A percentile compares a stretch with the other conserved stretches of the same genome.
Evolutionary conservation across 495 filamentous ascomycete genomes (phyloP).

Genomic region (Baudoinia panamericana): DNA sequence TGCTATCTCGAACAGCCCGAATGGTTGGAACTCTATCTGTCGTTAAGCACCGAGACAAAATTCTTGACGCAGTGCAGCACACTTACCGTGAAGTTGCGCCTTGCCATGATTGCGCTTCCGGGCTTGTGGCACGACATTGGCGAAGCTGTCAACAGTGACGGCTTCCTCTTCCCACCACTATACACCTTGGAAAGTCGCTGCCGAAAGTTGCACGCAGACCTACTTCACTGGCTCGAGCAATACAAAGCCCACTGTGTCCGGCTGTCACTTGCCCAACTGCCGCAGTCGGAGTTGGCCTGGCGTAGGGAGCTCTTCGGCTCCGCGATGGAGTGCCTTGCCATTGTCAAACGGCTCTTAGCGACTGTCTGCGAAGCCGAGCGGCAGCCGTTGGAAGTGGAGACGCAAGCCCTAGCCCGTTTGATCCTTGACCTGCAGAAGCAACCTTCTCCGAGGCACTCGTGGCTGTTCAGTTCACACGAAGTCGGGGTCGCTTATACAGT

Average conservation of each 20-base stretch:
- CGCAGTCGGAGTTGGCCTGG: slow-evolving; percentile 6
- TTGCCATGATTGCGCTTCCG: slow-evolving; percentile 13
- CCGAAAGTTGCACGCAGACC: slow-evolving; percentile 6
- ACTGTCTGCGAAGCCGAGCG: slow-evolving; percentile 16
- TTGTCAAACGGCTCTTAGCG: slow-evolving; percentile 14
- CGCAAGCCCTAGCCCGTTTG: slow-evolving; percentile 17
- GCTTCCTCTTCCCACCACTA: neutral
- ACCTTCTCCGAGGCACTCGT: slow-evolving; percentile 13
- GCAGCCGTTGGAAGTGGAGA: slow-evolving; percentile 11
- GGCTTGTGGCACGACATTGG: slow-evolving; percentile 17
- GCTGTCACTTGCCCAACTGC: slow-evolving; percentile 5
- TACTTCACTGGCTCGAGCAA: slow-evolving; percentile 13
- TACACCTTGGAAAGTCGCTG: slow-evolving; percentile 4
- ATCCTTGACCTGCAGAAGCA: slow-evolving; percentile 16
- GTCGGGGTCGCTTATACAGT: slow-evolving; percentile 17
- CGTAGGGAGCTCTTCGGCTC: slow-evolving; percentile 13
- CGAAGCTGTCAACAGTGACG: slow-evolving; percentile 5
- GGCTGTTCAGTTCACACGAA: slow-evolving; percentile 16
- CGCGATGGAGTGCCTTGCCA: slow-evolving; percentile 12
- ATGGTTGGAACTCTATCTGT: slow-evolving; percentile 13
- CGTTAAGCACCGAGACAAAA: slow-evolving; percentile 4
- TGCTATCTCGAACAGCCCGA: slow-evolving; percentile 17
- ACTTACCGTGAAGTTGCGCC: slow-evolving; percentile 4
- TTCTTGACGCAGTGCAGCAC: slow-evolving; percentile 11
- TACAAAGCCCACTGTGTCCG: slow-evolving; percentile 18